A percentile compares a stretch with the other conserved stretches of the same genome.
These are phyloP conservation scores for Lepidium aucheri DNA, from an alignment of 345 rosid genomes.

Conservation along the genomic window DNA sequence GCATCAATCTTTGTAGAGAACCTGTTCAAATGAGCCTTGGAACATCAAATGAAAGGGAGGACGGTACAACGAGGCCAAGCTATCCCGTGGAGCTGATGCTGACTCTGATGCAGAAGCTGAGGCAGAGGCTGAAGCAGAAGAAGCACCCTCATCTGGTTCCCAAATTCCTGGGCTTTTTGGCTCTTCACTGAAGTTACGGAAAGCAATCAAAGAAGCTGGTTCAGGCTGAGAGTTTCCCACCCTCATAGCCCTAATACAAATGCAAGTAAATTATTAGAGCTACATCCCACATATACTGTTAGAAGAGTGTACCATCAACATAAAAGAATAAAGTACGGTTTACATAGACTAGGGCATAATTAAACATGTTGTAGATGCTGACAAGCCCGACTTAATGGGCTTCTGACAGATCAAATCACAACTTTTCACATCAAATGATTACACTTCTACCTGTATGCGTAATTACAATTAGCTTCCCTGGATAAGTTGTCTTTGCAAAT, in stretches of 20 bases:
- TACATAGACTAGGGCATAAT: background rate
- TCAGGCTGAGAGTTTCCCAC: slow-evolving; percentile 40
- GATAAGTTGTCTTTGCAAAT: background rate
- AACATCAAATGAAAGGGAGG: slow-evolving; percentile 89
- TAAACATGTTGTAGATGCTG: background rate
- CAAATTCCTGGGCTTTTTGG: slow-evolving; percentile 77
- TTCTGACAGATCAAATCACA: background rate
- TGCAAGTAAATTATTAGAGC: slow-evolving; percentile 4
- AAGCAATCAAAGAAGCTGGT: slow-evolving; percentile 61
- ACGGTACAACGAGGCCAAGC: slow-evolving; percentile 88
- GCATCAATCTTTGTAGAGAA: slow-evolving; percentile 5
- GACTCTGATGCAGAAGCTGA: slow-evolving; percentile 21
- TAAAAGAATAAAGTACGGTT: background rate
- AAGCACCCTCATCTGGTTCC: slow-evolving; percentile 39
- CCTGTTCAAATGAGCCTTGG: slow-evolving; percentile 92
- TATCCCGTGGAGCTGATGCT: slow-evolving; percentile 49
- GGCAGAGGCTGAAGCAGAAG: slow-evolving; percentile 15
- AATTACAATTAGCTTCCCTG: background rate
- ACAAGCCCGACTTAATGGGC: background rate
- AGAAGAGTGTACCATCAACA: background rate
- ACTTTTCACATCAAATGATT: background rate
- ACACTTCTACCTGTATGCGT: background rate
- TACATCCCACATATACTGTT: background rate
- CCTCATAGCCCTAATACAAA: slow-evolving; percentile 45
- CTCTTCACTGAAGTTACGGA: slow-evolving; percentile 89